A percentile compares a stretch with the other conserved stretches of the same genome.
These are phyloP conservation scores for Rutidosis leptorrhynchoides DNA, from an alignment of 129 eudicot species.

Conservation along the genomic window DNA sequence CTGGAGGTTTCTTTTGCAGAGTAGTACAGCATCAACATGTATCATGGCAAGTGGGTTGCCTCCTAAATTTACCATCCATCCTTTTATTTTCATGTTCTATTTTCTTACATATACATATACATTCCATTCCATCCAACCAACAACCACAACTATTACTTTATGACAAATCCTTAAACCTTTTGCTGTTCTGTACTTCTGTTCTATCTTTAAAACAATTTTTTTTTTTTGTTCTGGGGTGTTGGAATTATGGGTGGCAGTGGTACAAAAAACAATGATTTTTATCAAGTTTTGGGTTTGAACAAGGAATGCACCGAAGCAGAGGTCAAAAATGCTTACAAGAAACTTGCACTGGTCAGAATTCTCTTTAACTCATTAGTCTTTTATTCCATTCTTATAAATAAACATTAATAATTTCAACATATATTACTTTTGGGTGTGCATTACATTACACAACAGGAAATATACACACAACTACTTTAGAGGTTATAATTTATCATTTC, in stretches of 20 bases:
- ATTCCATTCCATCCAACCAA: background rate
- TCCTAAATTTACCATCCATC: constrained; percentile 1
- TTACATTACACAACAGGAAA: background rate
- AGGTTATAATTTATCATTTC: constrained; percentile 8
- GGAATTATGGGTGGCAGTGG: constrained; percentile 45
- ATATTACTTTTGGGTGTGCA: background rate
- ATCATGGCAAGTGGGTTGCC: constrained; percentile 1
- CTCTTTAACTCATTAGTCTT: background rate
- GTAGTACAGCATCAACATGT: constrained; percentile 18
- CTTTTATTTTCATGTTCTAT: background rate
- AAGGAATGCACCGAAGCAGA: constrained; percentile 72
- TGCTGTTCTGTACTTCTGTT: background rate
- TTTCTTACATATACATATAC: constrained; percentile 6
- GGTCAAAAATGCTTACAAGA: constrained; percentile 79
- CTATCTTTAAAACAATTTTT: background rate
- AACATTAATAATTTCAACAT: background rate
- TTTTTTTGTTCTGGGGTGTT: constrained; percentile 16
- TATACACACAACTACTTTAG: background rate
- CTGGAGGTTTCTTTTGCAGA: constrained; percentile 19
- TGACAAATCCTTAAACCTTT: constrained; percentile 1
- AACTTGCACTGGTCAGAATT: constrained; percentile 75
- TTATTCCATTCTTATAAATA: background rate
- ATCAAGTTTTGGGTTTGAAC: constrained; percentile 65
- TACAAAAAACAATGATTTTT: constrained; percentile 46
- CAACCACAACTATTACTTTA: background rate